Evolutionary conservation across 2,329 filamentous ascomycete species (phyloP).

Genomic region (Dactylellina cionopaga): DNA sequence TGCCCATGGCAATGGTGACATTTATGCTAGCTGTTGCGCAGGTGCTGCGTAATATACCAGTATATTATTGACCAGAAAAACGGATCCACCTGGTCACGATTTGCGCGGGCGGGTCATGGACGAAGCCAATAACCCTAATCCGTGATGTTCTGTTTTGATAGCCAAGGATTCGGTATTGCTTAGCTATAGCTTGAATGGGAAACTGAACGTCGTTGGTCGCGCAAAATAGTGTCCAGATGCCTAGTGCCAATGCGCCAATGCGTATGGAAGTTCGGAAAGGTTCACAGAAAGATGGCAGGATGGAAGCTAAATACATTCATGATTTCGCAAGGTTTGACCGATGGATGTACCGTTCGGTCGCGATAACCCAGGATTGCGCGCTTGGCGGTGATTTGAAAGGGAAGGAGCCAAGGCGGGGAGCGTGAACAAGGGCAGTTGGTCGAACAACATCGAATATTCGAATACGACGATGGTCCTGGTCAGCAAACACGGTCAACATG

Average conservation of each 20-base stretch:
- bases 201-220: conserved; percentile 23
- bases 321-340: conserved; percentile 13
- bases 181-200: conserved; percentile 46
- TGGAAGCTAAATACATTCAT: not conserved
- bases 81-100: not conserved
- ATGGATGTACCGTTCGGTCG: too few relatives aligned
- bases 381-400: conserved; percentile 39
- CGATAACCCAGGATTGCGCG: conserved; percentile 33
- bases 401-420: conserved; percentile 44
- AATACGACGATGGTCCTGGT: not conserved
- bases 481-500: not conserved
- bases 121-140: too few relatives aligned
- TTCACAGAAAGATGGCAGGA: not conserved
- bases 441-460: conserved; percentile 6
- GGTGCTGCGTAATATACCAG: too few relatives aligned
- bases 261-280: not conserved
- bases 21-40: too few relatives aligned
- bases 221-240: conserved; percentile 38
- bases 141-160: not conserved
- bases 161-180: conserved; percentile 49
- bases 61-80: not conserved
- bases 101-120: not conserved
- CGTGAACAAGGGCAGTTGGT: conserved; percentile 1
- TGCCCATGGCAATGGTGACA: conserved; percentile 6
- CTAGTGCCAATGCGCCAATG: conserved; percentile 51